Conservation (phyloP, 106 monocot species). For the Hemerocallis citrina region DNA sequence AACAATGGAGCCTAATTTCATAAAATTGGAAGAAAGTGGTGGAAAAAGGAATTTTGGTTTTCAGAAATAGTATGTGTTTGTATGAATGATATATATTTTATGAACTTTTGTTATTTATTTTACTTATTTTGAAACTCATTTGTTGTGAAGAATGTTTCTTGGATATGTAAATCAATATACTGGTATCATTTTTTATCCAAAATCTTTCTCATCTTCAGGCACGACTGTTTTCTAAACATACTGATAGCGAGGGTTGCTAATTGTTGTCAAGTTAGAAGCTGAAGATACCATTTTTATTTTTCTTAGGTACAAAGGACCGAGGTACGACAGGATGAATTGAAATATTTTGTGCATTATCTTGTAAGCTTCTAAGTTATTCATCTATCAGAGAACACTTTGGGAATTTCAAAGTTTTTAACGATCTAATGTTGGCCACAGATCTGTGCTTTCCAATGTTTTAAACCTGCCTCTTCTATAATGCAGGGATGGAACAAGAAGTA, state of each 20-base stretch:
- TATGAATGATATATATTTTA: no score
- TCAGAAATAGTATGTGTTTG: no score
- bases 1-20: no score
- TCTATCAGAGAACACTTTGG: not conserved
- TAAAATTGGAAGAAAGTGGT: no score
- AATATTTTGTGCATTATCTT: slow-evolving; percentile 88
- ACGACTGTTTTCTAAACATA: no score
- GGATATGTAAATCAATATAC: no score
- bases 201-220: no score
- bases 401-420: not conserved
- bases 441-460: not conserved
- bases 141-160: no score
- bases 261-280: not conserved
- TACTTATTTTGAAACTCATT: no score
- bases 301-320: slow-evolving; percentile 84
- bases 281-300: slow-evolving; percentile 9
- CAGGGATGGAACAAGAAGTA: slow-evolving; percentile 99
- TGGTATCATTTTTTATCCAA: no score
- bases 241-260: not conserved
- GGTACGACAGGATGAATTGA: slow-evolving; percentile 62
- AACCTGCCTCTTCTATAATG: slow-evolving; percentile 17
- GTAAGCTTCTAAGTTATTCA: slow-evolving; percentile 27
- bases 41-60: no score
- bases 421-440: not conserved
- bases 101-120: no score